Percentiles rank a stretch among this genome's conserved stretches.
phyloP scores from a whole-genome alignment of 1,284 basidiomycete genomes.

The Fomitopsis palustris region DNA sequence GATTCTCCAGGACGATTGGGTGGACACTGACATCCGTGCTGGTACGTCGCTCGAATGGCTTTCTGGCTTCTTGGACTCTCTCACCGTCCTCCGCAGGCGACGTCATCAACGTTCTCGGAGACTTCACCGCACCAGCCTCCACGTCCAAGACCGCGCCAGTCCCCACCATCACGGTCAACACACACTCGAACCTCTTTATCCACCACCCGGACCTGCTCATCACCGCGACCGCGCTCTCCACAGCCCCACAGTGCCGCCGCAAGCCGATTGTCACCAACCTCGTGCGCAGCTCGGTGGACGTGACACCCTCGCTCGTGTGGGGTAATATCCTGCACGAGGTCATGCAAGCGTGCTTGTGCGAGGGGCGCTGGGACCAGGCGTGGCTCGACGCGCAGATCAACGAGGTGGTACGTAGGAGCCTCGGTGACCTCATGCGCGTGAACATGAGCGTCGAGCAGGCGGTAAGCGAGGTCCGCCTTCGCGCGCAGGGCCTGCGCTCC shows the following conservation, averaged over 20 bases:
- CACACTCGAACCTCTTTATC: slow-evolving; percentile 64
- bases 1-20: slow-evolving; percentile 67
- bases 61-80: slow-evolving; percentile 1
- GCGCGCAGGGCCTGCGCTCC: slow-evolving; percentile 59
- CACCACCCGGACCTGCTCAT: slow-evolving; percentile 88
- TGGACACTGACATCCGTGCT: slow-evolving; percentile 46
- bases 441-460: slow-evolving; percentile 61
- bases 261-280: slow-evolving; percentile 72
- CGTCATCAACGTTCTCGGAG: slow-evolving; percentile 74
- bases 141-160: slow-evolving; percentile 27
- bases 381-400: slow-evolving; percentile 58
- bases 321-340: slow-evolving; percentile 90
- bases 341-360: slow-evolving; percentile 72
- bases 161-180: slow-evolving; percentile 53
- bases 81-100: slow-evolving; percentile 50
- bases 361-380: slow-evolving; percentile 55
- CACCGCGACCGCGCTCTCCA: slow-evolving; percentile 85
- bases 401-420: slow-evolving; percentile 44
- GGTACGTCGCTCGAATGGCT: slow-evolving; percentile 36
- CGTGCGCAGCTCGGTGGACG: slow-evolving; percentile 55
- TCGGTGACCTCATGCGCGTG: slow-evolving; percentile 62
- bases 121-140: slow-evolving; percentile 31
- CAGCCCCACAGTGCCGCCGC: slow-evolving; percentile 76
- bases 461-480: slow-evolving; percentile 53
- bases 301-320: slow-evolving; percentile 73